These are phyloP conservation scores for Lagenaria siceraria DNA, from an alignment of 306 rosid species.

Conservation along the genomic window DNA sequence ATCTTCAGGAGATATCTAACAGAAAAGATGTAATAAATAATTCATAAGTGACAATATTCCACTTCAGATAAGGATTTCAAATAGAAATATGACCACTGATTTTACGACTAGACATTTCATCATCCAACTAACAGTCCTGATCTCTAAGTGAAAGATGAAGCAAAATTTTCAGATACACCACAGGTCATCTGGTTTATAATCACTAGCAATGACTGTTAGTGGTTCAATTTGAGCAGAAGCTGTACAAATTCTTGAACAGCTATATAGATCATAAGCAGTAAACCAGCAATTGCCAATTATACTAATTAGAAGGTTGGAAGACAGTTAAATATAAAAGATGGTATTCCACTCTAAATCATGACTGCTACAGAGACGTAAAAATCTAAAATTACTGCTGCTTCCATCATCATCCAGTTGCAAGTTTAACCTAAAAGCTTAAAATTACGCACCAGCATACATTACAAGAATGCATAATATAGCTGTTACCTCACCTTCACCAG, in stretches of 20 bases:
- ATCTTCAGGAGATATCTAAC: conserved; percentile 64
- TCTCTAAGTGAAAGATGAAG: neutral
- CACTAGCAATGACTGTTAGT: neutral
- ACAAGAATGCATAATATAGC: neutral
- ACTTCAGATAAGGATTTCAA: neutral
- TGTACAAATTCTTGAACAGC: neutral
- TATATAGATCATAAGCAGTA: neutral
- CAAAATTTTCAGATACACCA: neutral
- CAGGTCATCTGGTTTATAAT: neutral
- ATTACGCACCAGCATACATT: neutral
- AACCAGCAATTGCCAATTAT: neutral
- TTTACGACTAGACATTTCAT: neutral
- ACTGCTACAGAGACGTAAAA: neutral
- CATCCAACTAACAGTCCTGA: neutral
- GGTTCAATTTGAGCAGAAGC: neutral
- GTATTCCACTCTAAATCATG: neutral
- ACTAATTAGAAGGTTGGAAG: neutral
- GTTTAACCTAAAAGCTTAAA: neutral
- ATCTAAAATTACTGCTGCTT: neutral
- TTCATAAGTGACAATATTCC: neutral
- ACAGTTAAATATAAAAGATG: neutral
- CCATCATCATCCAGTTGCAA: neutral
- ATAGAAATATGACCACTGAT: neutral
- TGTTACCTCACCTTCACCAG: neutral
- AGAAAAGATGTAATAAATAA: neutral